A percentile compares a stretch with the other conserved stretches of the same genome.
Conservation (phyloP, 495 filamentous ascomycete species). For the Immersiella caudata region DNA sequence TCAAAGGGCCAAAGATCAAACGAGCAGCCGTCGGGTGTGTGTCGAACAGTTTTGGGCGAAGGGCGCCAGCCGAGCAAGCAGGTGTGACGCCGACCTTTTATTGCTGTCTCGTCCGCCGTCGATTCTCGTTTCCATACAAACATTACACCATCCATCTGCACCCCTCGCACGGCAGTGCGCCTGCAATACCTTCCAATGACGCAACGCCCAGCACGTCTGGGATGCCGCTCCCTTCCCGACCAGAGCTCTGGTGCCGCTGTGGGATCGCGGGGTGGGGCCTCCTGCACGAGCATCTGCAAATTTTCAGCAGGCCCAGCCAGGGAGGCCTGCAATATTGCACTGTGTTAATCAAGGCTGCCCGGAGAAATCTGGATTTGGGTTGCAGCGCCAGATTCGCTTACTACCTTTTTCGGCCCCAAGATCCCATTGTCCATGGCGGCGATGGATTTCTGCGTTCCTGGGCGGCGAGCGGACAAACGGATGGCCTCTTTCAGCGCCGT, state of each 20-base stretch:
- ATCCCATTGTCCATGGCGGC: background rate
- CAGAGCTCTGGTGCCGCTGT: background rate
- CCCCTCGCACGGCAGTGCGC: conserved; percentile 15
- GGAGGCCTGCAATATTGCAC: conserved; percentile 2
- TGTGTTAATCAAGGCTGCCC: background rate
- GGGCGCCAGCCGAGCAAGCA: background rate
- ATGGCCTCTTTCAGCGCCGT: background rate
- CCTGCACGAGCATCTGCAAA: conserved; percentile 13
- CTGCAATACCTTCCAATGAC: conserved; percentile 23
- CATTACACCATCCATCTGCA: background rate
- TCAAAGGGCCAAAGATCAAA: conserved; percentile 1
- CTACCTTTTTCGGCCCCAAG: background rate
- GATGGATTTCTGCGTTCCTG: background rate
- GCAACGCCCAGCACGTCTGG: conserved; percentile 11
- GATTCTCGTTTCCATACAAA: background rate
- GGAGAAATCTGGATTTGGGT: conserved; percentile 1
- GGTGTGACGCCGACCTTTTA: background rate
- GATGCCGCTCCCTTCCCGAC: conserved; percentile 6
- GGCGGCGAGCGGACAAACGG: background rate
- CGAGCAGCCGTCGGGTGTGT: background rate
- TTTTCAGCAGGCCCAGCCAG: conserved; percentile 18
- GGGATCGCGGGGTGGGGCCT: conserved; percentile 13
- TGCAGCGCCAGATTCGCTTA: background rate
- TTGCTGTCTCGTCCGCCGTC: background rate
- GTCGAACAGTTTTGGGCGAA: background rate